Evolutionary conservation across 2,329 filamentous ascomycete species (phyloP).

Genomic region (Aphanocladium album): DNA sequence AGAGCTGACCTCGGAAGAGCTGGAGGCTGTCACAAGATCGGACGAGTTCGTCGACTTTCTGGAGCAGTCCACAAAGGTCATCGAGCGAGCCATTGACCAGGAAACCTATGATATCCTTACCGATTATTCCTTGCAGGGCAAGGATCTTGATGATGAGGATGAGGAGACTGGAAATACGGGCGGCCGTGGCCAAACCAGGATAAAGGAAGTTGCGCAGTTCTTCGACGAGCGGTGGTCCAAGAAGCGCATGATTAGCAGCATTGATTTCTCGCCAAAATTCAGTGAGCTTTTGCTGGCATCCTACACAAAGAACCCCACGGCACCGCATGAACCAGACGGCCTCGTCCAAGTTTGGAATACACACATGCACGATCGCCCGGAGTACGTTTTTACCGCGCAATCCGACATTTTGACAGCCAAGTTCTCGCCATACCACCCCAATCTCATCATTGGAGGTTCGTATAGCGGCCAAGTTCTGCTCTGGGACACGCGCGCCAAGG

Average conservation of each 20-base stretch:
- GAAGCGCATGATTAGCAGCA: slow-evolving; percentile 92
- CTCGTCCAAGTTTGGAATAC: slow-evolving; percentile 96
- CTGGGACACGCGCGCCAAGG: slow-evolving; percentile 91
- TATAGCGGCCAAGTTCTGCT: slow-evolving; percentile 95
- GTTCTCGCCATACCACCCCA: slow-evolving; percentile 98
- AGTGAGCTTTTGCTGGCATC: slow-evolving; percentile 88
- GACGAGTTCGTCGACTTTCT: slow-evolving; percentile 94
- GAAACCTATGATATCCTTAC: slow-evolving; percentile 89
- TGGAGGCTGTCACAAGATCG: slow-evolving; percentile 84
- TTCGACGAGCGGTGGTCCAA: slow-evolving; percentile 95
- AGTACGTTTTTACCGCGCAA: slow-evolving; percentile 94
- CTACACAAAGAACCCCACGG: slow-evolving; percentile 95
- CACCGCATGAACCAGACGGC: slow-evolving; percentile 88
- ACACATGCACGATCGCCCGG: slow-evolving; percentile 87
- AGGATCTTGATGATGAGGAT: slow-evolving; percentile 74
- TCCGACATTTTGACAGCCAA: slow-evolving; percentile 93
- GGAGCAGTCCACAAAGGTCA: slow-evolving; percentile 92
- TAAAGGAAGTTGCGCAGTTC: slow-evolving; percentile 88
- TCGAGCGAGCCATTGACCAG: slow-evolving; percentile 89
- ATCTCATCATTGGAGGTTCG: slow-evolving; percentile 89
- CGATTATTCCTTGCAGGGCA: slow-evolving; percentile 81
- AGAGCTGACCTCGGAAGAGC: slow-evolving; percentile 75
- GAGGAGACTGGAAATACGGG: slow-evolving; percentile 67
- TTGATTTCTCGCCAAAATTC: slow-evolving; percentile 94
- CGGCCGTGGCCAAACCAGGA: slow-evolving; percentile 65